Evolutionary conservation across 768 basidiomycete species (phyloP), one percentile per base, ranked within the genome.

Genomic region (Mycena leptocephala): DNA sequence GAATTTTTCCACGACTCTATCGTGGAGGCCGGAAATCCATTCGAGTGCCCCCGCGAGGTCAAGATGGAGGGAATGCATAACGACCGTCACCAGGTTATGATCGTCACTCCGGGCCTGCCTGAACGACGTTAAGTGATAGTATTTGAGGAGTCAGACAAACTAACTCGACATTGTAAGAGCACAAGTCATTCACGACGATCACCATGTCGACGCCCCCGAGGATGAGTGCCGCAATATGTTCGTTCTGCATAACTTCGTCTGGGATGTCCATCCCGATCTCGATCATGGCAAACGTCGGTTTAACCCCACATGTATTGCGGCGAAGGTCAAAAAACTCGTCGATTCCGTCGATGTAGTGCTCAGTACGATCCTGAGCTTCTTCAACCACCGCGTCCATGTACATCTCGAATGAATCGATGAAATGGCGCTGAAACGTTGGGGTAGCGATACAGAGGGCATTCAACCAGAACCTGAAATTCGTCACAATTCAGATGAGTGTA

Each of bases 251-350:
- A 48, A 65, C 64, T 51, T 48, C 64, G 22, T 65, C 64, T 16
- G 64, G 64, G 32, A 65, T 65, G 32, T 65, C n/a, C 64, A 65
- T 48, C 32, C 30, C 10, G 20, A 65, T 65, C 48, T 65, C 64
- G 64, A n/a, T 65, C 22, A 65, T 51, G 48, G 32, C 46, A 65
- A 85, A 83, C 13, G 80, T 79, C 1, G 87, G 83, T n/a, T 78
- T 74, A 9, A 78, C 77, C 9, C 86, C 86, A 69, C 82, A 77
- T 3, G 81, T 85, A 16, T 82, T 66, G 20, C 86, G 81, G 10
- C 86, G 86, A 43, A 85, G 48, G 9, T 74, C 70, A 10, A 88
- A 72, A 70, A 84, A 88, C 22, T 79, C 81, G 2, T 82, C 78
- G 51, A 87, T 77, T 20, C 56, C 74, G 30, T 79, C 81, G n/a